Percentiles rank a stretch among this genome's conserved stretches.
These are phyloP conservation scores for Syzygium malaccense DNA, from an alignment of 441 rosid genomes.

Conservation along the genomic window DNA sequence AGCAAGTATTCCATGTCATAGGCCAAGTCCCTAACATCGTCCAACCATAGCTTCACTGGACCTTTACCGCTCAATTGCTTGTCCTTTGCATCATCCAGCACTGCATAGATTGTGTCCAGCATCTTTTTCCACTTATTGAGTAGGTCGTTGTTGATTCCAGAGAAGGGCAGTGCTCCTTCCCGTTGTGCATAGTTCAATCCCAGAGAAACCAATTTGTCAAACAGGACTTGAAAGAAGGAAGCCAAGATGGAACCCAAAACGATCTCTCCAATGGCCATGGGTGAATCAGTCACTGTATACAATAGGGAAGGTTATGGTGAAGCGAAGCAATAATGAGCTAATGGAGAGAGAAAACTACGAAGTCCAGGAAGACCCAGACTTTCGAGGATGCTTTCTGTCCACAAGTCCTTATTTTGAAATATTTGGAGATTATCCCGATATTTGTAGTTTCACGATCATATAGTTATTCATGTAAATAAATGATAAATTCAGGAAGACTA, in stretches of 20 bases:
- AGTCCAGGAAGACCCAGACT: background rate
- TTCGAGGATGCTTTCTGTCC: no score
- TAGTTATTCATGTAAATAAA: no score
- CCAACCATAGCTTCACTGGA: background rate
- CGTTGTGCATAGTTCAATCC: background rate
- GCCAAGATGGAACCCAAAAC: background rate
- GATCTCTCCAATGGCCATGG: background rate
- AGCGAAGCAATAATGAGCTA: background rate
- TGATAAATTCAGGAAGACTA: no score
- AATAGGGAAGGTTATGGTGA: background rate
- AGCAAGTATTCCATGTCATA: background rate
- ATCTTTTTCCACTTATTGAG: background rate
- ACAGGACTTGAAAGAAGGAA: background rate
- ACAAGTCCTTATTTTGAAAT: no score
- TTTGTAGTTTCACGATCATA: no score
- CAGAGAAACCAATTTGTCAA: background rate
- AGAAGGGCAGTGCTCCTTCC: background rate
- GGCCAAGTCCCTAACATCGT: background rate
- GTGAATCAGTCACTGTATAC: background rate
- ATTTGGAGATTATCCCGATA: no score
- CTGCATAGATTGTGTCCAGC: background rate
- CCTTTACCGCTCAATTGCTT: background rate
- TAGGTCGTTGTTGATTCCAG: fast-evolving
- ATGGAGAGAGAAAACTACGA: background rate
- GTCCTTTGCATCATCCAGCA: background rate